Conservation (phyloP, 768 basidiomycete species). For the Boletus rubropictus region DNA sequence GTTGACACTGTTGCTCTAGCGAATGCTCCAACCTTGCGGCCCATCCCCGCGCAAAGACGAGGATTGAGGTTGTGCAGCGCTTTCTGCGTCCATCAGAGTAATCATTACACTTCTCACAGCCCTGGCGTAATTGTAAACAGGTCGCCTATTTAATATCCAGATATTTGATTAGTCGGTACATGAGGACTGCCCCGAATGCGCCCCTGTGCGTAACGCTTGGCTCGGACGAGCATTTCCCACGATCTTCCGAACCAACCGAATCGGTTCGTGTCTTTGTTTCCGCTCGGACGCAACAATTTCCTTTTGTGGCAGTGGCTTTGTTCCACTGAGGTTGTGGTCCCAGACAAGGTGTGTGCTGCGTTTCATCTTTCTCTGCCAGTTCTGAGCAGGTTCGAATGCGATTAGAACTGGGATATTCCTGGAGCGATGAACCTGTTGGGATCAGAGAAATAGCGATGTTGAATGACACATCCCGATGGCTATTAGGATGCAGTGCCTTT, state of each 20-base stretch:
- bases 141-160: too few species aligned
- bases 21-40: conserved; percentile 93
- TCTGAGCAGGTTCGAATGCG: background rate
- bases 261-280: background rate
- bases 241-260: too few species aligned
- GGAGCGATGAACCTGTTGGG: conserved; percentile 3
- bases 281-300: background rate
- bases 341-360: conserved; percentile 1
- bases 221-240: too few species aligned
- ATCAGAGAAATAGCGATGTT: conserved; percentile 7
- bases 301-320: conserved; percentile 12
- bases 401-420: background rate
- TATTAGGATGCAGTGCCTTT: conserved; percentile 15
- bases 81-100: background rate
- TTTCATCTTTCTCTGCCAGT: background rate
- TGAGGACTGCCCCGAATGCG: too few species aligned
- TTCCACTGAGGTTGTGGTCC: conserved; percentile 1
- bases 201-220: too few species aligned
- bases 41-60: conserved; percentile 89
- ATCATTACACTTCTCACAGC: too few species aligned
- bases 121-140: too few species aligned
- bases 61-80: conserved; percentile 34
- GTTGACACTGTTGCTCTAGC: conserved; percentile 39
- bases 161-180: too few species aligned
- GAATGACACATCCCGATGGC: conserved; percentile 12